Conservation (phyloP, 1,139 yeast species). For the Yamadazyma spencermartinsiae region DNA sequence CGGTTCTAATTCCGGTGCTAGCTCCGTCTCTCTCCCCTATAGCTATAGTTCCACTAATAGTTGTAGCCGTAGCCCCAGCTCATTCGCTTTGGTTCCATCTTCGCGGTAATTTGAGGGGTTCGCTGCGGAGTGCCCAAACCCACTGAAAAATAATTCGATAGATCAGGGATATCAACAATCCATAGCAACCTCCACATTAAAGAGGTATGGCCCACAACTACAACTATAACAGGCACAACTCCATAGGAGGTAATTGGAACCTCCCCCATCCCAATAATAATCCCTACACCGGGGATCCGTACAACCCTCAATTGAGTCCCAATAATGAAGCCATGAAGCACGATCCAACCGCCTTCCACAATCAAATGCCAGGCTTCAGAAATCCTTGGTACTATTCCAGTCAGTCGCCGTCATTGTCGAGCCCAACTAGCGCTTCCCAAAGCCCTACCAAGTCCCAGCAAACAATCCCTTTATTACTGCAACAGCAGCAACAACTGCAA, state of each 20-base stretch:
- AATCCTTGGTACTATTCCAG: constrained; percentile 46
- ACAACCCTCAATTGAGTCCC: not conserved
- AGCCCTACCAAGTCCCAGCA: constrained; percentile 30
- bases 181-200: too few relatives aligned
- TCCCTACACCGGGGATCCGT: not conserved
- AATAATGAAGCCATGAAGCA: constrained; percentile 12
- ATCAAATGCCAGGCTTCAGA: constrained; percentile 35
- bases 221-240: constrained; percentile 39
- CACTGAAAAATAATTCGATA: too few relatives aligned
- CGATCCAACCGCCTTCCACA: constrained; percentile 12
- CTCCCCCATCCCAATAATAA: constrained; percentile 15
- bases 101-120: too few relatives aligned
- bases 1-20: too few relatives aligned
- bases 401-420: constrained; percentile 24
- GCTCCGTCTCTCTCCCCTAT: too few relatives aligned
- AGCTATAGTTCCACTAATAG: too few relatives aligned
- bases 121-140: too few relatives aligned
- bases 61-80: too few relatives aligned
- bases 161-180: too few relatives aligned
- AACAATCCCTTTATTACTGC: constrained; percentile 23
- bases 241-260: constrained; percentile 45
- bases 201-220: constrained; percentile 21
- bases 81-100: too few relatives aligned
- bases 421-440: constrained; percentile 14
- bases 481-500: constrained; percentile 26